Conservation (phyloP, 2,329 filamentous ascomycete genomes). For the Exophiala aquamarina region DNA sequence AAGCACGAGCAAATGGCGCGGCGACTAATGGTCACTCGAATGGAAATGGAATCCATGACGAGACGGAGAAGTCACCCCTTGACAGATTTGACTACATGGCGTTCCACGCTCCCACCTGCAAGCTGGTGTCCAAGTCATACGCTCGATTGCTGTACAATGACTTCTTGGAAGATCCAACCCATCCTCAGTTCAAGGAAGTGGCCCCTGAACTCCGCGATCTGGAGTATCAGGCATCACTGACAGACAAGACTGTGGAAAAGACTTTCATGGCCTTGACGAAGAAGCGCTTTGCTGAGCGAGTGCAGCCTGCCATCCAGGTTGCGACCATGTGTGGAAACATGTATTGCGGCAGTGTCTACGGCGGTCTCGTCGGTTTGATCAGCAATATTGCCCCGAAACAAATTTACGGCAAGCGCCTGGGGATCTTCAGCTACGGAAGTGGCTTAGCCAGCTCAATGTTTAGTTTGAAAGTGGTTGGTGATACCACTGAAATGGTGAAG, state of each 20-base stretch:
- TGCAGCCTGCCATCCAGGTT: constrained; percentile 70
- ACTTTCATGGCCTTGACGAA: constrained; percentile 81
- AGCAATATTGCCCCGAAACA: constrained; percentile 61
- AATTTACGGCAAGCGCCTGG: constrained; percentile 71
- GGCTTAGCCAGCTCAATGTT: constrained; percentile 74
- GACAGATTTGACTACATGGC: constrained; percentile 82
- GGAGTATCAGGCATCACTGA: constrained; percentile 75
- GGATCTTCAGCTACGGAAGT: constrained; percentile 76
- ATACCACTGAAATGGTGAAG: constrained; percentile 66
- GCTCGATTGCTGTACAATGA: constrained; percentile 83
- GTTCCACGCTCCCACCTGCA: constrained; percentile 85
- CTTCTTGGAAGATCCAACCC: constrained; percentile 69
- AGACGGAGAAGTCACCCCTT: constrained; percentile 59
- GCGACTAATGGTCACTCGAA: constrained; percentile 38
- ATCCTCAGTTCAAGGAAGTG: constrained; percentile 70
- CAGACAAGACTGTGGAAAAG: constrained; percentile 82
- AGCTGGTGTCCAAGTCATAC: constrained; percentile 82
- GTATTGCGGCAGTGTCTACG: constrained; percentile 63
- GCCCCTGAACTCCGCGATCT: constrained; percentile 74
- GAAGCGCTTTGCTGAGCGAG: constrained; percentile 79
- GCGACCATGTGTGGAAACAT: constrained; percentile 72
- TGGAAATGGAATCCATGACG: constrained; percentile 47
- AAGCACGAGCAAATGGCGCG: constrained; percentile 39
- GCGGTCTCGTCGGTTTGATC: constrained; percentile 60
- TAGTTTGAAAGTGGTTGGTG: constrained; percentile 65